Base-by-base conservation (phyloP, 1,284 basidiomycete species). In the Tilletia caries region DNA sequence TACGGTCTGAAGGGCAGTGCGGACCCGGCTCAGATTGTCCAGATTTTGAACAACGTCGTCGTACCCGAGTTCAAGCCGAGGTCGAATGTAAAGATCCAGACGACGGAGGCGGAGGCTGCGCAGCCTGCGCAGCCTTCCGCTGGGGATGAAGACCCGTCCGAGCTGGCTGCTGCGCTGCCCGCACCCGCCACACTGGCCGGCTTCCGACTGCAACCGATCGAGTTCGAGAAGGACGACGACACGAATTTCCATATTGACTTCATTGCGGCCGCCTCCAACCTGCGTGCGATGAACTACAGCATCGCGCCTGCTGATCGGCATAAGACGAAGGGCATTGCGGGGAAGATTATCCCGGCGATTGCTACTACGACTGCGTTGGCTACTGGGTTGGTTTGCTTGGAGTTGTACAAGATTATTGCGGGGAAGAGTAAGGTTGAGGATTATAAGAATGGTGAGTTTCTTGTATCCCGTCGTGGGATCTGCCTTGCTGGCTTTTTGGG, bases 141-240 rank as follows among this genome's bases (percentile, higher is more conserved):
- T 13, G 71, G 66, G 29, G 62, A 65, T 5, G 66, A 68, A 25
- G 78, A 77, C 52, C 33, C 81, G 62, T 78, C 79, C 37, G 80
- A 83, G 46, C 32, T 83, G 10, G 76, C 74, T 1, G 73, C 78
- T 68, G 77, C 75, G 65, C 71, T 83, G 33, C 82, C 82, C 20
- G 71, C 76, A 52, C 75, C 82, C 1, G 70, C 77, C 6, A 92
- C 92, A 23, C 86, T 99, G 62, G 93, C 92, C 46, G 96, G 96
- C 37, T 98, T 95, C 86, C 91, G 95, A 71, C 88, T 99, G 69
- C 91, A 88, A 70, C 93, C 96, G 3, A 93, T 95, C 68, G 95
- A 98, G 82, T 98, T 99, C 81, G 96, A 99, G 87, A 99, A 99
- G 86, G 96, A 99, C 83, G 95, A 98, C 81, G 96, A 99, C 84